These are phyloP conservation scores for Lepidium aucheri DNA, from an alignment of 345 rosid species.

Conservation along the genomic window DNA sequence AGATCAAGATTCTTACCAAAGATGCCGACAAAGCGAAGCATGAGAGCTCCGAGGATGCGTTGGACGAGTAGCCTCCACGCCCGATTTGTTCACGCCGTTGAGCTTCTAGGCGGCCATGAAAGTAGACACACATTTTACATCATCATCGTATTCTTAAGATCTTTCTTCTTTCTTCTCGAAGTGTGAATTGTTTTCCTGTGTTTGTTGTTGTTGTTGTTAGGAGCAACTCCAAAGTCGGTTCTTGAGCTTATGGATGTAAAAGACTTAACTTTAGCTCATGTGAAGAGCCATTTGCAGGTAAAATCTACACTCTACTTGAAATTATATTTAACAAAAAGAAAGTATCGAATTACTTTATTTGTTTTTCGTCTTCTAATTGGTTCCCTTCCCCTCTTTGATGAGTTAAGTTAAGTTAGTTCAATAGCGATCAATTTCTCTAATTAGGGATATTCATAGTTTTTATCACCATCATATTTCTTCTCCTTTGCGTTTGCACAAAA, in stretches of 20 bases:
- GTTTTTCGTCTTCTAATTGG: constrained; percentile 10
- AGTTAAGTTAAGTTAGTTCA: constrained; percentile 4
- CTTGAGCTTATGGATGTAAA: constrained; percentile 89
- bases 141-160: not conserved
- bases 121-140: constrained; percentile 32
- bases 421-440: not conserved
- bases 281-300: constrained; percentile 93
- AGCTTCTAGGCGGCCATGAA: constrained; percentile 94
- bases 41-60: constrained; percentile 90
- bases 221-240: constrained; percentile 90
- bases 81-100: constrained; percentile 80
- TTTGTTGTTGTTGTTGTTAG: constrained; percentile 24
- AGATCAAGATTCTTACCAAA: constrained; percentile 70
- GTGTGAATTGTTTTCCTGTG: not conserved
- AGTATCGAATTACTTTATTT: not conserved
- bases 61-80: constrained; percentile 91
- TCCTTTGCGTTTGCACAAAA: constrained; percentile 12
- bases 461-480: constrained; percentile 11
- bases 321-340: not conserved
- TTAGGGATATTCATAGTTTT: constrained; percentile 21
- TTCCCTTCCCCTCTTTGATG: not conserved
- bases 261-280: constrained; percentile 86
- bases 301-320: not conserved
- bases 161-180: not conserved
- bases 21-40: constrained; percentile 59